A percentile compares a stretch with the other conserved stretches of the same genome.
Conservation (phyloP, 495 filamentous ascomycete genomes). For the Aspergillus egyptiacus region DNA sequence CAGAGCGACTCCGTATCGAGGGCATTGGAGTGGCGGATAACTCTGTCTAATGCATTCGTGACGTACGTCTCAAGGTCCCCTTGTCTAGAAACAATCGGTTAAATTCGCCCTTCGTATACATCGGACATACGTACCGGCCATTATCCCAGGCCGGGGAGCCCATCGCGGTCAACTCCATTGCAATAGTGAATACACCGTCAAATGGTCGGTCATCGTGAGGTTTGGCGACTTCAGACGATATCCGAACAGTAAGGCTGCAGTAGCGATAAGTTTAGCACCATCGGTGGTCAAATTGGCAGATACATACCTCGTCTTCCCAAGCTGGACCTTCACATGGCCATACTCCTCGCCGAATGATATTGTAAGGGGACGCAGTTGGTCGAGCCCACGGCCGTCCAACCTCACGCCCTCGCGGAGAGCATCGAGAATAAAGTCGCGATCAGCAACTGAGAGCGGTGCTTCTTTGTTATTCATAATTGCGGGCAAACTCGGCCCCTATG, state of each 20-base stretch:
- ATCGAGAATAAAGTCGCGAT: constrained; percentile 69
- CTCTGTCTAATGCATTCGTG: constrained; percentile 82
- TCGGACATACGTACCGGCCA: constrained; percentile 52
- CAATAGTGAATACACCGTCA: constrained; percentile 89
- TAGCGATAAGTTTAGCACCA: constrained; percentile 3
- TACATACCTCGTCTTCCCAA: constrained; percentile 82
- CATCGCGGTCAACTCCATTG: constrained; percentile 87
- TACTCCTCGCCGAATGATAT: constrained; percentile 85
- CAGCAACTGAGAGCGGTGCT: constrained; percentile 71
- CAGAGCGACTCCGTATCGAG: constrained; percentile 94
- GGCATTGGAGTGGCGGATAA: constrained; percentile 83
- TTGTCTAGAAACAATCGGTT: constrained; percentile 40
- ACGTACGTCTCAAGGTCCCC: constrained; percentile 77
- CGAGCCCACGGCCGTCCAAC: constrained; percentile 73
- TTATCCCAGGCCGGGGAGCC: constrained; percentile 85
- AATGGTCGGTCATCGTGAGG: constrained; percentile 86
- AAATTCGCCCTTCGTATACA: neutral
- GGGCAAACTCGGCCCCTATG: constrained; percentile 21
- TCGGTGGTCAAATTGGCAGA: neutral
- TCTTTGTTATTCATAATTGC: constrained; percentile 81
- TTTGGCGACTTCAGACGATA: constrained; percentile 79
- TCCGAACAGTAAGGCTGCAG: constrained; percentile 69
- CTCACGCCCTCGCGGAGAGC: constrained; percentile 70
- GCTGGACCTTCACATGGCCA: constrained; percentile 79
- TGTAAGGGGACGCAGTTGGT: constrained; percentile 69